Base-by-base conservation (phyloP, 108 stramenopile genomes). In the Asterionellopsis glacialis region DNA sequence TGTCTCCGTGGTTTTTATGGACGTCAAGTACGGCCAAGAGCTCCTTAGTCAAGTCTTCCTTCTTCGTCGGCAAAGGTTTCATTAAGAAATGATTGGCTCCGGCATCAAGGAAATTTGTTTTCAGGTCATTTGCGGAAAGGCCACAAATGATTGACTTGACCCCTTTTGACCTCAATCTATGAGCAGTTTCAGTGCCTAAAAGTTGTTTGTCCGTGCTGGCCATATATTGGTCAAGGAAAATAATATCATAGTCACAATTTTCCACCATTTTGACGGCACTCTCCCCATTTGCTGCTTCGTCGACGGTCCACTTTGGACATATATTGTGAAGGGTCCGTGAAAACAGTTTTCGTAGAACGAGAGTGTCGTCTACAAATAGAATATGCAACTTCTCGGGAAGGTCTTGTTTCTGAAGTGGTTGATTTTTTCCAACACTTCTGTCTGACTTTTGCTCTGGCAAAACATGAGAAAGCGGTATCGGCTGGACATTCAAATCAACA, bases 141-240 rank as follows among this genome's bases (percentile, higher is more conserved):
- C 72, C 61, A 9, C 65, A 45, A 41, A 73, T 18, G 64, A 55
- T 51, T 25, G 53, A 12, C 0, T 45, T 3, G 27, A 67, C 50
- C 15, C 75, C 70, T 43, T 44, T 65, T 1, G 52, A 39, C 7
- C 75, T 59, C 25, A 76, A 26, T 15, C 13, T 60, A 18, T 51
- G 47, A 15, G 63, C 61, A 19, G 75, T 68, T 38, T 76, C 70
- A 19, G 75, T 67, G 22, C 75, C 75, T 10, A 76, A 0, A 13
- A 76, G 66, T 28, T 67, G 64, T 26, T 65, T 66, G 26, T 62
- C 66, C 3, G 40, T 55, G 14, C 49, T 52, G 12, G 64, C 61
- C 75, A 76, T 76, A 61, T 76, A 76, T 24, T 62, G 58, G 42
- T 76, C 75, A 41, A 71, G 43, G 24, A 76, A 76, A 38, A 76